phyloP scores from a whole-genome alignment of 768 basidiomycete species.

The Megacollybia marginata region DNA sequence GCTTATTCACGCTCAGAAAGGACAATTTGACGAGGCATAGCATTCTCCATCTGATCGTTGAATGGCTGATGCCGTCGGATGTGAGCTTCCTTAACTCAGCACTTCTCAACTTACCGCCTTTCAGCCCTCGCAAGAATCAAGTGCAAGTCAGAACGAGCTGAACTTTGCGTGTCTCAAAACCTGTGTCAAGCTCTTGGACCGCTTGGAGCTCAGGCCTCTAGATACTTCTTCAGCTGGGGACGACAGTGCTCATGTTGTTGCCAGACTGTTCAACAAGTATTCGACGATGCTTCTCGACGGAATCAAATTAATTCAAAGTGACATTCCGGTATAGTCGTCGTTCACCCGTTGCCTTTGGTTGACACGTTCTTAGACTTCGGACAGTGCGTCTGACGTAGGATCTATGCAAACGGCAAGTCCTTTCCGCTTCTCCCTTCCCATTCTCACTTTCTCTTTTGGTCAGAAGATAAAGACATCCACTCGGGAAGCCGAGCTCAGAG shows the following conservation, averaged over 20 bases:
- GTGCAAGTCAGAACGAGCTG: conserved; percentile 49
- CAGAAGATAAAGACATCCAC: conserved; percentile 38
- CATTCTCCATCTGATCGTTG: conserved; percentile 69
- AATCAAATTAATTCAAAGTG: conserved; percentile 45
- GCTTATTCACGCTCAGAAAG: conserved; percentile 56
- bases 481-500: conserved; percentile 57
- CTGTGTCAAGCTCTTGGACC: conserved; percentile 67
- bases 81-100: conserved; percentile 28
- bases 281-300: conserved; percentile 57
- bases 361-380: conserved; percentile 29
- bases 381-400: conserved; percentile 41
- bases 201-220: conserved; percentile 55
- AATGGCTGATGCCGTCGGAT: conserved; percentile 59
- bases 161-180: conserved; percentile 72
- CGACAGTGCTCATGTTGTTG: conserved; percentile 61
- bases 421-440: too few species aligned
- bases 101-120: background rate
- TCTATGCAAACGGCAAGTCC: conserved; percentile 37
- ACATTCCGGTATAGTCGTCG: conserved; percentile 29
- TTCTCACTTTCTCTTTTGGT: conserved; percentile 1
- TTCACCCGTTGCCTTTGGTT: background rate
- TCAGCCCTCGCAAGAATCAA: conserved; percentile 25
- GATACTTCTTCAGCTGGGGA: conserved; percentile 49
- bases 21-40: conserved; percentile 60
- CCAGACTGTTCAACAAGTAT: conserved; percentile 76